These are phyloP conservation scores for Nyssa sinensis DNA, from an alignment of 148 eudicot species.

Conservation along the genomic window DNA sequence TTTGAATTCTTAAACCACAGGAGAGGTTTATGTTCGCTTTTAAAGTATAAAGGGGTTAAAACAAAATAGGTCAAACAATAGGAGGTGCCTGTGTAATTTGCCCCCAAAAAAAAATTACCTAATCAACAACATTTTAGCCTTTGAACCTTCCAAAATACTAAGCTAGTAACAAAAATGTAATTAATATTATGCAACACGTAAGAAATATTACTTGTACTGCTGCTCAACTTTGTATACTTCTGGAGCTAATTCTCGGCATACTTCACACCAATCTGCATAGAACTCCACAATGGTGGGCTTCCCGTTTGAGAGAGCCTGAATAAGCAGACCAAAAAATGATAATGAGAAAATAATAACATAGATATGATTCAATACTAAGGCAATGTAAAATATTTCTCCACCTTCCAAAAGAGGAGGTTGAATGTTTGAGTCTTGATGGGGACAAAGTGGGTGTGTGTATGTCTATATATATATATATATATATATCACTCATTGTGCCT, in stretches of 20 bases:
- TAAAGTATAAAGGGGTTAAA: too few species aligned
- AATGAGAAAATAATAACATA: not conserved
- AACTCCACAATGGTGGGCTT: conserved; percentile 99
- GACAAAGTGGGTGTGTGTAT: too few species aligned
- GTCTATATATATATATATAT: too few species aligned
- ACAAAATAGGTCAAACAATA: too few species aligned
- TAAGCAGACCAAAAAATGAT: not conserved
- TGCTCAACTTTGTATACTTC: conserved; percentile 95
- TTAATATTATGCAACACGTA: not conserved
- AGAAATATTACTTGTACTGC: conserved; percentile 63
- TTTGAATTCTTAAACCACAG: too few species aligned
- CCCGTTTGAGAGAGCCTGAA: conserved; percentile 86
- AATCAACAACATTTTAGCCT: too few species aligned
- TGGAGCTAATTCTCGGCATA: too few species aligned
- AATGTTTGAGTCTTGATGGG: too few species aligned
- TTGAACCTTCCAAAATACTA: not conserved
- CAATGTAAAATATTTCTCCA: not conserved
- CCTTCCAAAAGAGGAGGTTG: too few species aligned
- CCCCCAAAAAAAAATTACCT: too few species aligned
- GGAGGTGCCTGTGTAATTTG: too few species aligned
- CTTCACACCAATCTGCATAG: conserved; percentile 97
- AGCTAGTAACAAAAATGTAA: not conserved
- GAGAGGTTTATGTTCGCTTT: too few species aligned
- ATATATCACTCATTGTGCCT: not conserved
- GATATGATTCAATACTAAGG: conserved; percentile 7